Percentiles rank a stretch among this genome's conserved stretches.
Evolutionary conservation across 192 early-diverging fungal species (phyloP).

Genomic region (Kickxella alabastrina): DNA sequence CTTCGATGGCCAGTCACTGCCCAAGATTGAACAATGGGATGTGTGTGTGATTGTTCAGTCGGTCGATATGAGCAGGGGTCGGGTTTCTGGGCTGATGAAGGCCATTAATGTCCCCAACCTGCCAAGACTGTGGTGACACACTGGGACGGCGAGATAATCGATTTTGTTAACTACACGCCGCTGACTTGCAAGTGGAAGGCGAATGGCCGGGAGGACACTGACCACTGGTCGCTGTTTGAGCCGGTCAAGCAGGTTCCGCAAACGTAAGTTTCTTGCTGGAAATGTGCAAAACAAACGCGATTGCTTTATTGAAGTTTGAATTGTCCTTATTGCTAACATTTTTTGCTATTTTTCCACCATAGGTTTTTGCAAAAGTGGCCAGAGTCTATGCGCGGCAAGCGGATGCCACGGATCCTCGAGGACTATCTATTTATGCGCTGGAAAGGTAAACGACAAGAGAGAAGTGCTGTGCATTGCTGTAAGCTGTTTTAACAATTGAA

Average conservation of each 20-base stretch:
- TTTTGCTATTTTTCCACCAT: constrained; percentile 28
- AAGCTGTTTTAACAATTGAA: no score
- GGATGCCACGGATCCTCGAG: constrained; percentile 51
- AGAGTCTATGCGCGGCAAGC: constrained; percentile 23
- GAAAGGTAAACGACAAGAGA: constrained; percentile 44
- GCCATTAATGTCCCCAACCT: constrained; percentile 57
- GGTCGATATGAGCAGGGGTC: constrained; percentile 36
- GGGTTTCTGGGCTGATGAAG: constrained; percentile 54
- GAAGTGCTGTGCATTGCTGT: neutral
- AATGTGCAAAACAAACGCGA: no score
- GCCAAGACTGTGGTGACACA: constrained; percentile 52
- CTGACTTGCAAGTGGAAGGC: constrained; percentile 61
- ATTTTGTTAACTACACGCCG: constrained; percentile 57
- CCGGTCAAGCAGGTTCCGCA: constrained; percentile 14
- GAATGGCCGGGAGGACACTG: constrained; percentile 16
- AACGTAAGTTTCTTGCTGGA: constrained; percentile 44
- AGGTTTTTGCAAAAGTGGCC: constrained; percentile 35
- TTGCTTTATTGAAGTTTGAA: no score
- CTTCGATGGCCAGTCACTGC: neutral
- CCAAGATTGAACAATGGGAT: constrained; percentile 34
- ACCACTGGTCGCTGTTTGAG: constrained; percentile 41
- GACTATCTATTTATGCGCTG: constrained; percentile 71
- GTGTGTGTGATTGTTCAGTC: constrained; percentile 34
- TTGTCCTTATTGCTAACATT: constrained; percentile 10
- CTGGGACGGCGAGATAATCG: constrained; percentile 67